Percentiles rank a stretch among this genome's conserved stretches.
Evolutionary conservation across 306 rosid genomes (phyloP).

Genomic region (Acacia crassicarpa): DNA sequence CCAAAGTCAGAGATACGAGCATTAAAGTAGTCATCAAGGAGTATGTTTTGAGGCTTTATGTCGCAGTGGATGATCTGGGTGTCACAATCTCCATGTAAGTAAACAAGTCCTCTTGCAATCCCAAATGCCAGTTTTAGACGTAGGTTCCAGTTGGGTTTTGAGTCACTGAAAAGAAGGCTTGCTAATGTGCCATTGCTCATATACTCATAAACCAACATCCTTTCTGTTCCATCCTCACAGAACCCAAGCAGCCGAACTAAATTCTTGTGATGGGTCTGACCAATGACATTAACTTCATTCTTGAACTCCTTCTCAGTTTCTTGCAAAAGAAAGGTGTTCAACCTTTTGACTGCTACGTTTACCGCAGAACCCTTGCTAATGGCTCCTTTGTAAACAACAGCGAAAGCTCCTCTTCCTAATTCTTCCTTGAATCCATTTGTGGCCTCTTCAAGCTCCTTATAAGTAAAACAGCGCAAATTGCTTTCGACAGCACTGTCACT

Average conservation of each 20-base stretch:
- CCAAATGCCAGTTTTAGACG: slow-evolving; percentile 36
- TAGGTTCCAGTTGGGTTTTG: slow-evolving; percentile 41
- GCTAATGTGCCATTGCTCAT: slow-evolving; percentile 49
- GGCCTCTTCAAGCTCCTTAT: slow-evolving; percentile 40
- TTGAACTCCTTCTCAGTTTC: slow-evolving; percentile 50
- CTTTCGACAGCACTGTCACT: slow-evolving; percentile 14
- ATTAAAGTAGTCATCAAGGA: slow-evolving; percentile 35
- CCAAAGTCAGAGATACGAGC: slow-evolving; percentile 41
- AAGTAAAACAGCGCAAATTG: slow-evolving; percentile 40
- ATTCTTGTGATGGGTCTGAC: slow-evolving; percentile 45
- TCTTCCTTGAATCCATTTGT: slow-evolving; percentile 40
- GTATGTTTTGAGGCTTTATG: slow-evolving; percentile 50
- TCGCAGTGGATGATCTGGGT: slow-evolving; percentile 47
- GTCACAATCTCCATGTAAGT: slow-evolving; percentile 43
- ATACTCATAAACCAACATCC: slow-evolving; percentile 40
- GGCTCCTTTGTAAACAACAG: slow-evolving; percentile 43
- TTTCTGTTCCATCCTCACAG: slow-evolving; percentile 29
- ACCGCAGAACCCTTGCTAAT: slow-evolving; percentile 14
- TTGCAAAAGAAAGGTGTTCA: slow-evolving; percentile 35
- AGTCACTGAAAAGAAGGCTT: slow-evolving; percentile 27
- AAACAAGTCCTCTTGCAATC: slow-evolving; percentile 39
- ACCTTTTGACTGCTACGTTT: slow-evolving; percentile 44
- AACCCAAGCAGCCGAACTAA: slow-evolving; percentile 43
- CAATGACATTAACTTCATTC: slow-evolving; percentile 40
- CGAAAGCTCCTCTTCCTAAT: slow-evolving; percentile 38